Evolutionary conservation across 257 asterid species (phyloP).

Genomic region (Salvia miltiorrhiza): DNA sequence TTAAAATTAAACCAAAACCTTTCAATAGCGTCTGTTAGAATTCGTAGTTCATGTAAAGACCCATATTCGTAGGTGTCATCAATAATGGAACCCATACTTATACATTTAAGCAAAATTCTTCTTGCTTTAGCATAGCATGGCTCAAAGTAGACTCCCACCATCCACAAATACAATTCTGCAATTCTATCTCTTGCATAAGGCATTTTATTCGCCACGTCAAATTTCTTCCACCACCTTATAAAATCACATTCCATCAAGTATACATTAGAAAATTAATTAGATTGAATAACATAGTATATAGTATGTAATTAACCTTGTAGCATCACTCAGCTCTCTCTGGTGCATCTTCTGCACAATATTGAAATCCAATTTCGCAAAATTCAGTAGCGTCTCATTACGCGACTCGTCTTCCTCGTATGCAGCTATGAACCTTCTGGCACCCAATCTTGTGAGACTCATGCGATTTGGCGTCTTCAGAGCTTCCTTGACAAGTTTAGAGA

Average conservation of each 20-base stretch:
- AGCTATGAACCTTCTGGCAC: not conserved
- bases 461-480: not conserved
- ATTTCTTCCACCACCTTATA: not conserved
- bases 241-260: no score
- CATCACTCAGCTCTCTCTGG: not conserved
- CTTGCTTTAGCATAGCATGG: not conserved
- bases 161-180: not conserved
- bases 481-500: not conserved
- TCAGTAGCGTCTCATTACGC: no score
- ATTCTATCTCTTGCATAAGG: not conserved
- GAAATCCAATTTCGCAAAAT: no score
- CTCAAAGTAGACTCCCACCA: not conserved
- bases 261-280: not conserved
- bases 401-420: no score
- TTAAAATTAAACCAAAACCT: no score
- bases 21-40: not conserved
- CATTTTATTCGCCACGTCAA: not conserved
- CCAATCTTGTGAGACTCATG: not conserved
- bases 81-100: not conserved
- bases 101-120: not conserved
- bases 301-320: slow-evolving; percentile 6
- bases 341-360: not conserved
- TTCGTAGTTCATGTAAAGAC: not conserved
- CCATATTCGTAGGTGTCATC: not conserved
- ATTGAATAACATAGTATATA: not conserved